Evolutionary conservation across 129 eudicot species (phyloP).

Genomic region (Helianthus tuberosus): DNA sequence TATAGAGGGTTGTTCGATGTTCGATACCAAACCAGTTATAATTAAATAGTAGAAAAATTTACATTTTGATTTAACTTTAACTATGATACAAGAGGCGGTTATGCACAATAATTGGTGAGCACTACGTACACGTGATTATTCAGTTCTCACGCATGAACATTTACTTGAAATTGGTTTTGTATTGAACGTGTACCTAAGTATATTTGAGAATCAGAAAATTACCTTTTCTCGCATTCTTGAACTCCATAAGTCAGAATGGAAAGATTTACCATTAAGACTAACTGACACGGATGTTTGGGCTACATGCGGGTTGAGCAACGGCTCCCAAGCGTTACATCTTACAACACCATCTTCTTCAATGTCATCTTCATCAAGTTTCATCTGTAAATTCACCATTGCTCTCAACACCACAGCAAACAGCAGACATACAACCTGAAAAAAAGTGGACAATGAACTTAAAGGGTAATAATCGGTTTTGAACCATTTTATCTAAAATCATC

Average conservation of each 20-base stretch:
- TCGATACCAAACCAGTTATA: not conserved
- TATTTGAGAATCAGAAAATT: constrained; percentile 3
- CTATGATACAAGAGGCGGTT: no score
- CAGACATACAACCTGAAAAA: constrained; percentile 55
- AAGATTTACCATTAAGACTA: constrained; percentile 48
- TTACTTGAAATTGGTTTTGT: not conserved
- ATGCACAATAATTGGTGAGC: no score
- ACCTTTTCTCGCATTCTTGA: constrained; percentile 85
- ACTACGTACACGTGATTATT: not conserved
- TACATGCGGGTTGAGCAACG: constrained; percentile 49
- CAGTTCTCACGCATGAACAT: not conserved
- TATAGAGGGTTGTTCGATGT: no score
- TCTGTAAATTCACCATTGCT: constrained; percentile 52
- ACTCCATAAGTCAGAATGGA: constrained; percentile 64
- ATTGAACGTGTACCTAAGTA: not conserved
- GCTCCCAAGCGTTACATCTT: constrained; percentile 57
- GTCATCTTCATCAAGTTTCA: constrained; percentile 38
- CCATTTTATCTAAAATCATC: constrained; percentile 3
- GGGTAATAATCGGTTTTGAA: not conserved
- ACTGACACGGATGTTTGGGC: constrained; percentile 49
- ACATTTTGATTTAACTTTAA: no score
- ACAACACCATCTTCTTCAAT: constrained; percentile 49
- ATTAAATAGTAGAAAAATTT: no score
- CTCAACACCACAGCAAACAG: constrained; percentile 59
- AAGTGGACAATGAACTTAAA: not conserved